Conservation (phyloP, 2,329 filamentous ascomycete genomes). For the Aspergillus brunneoviolaceus region DNA sequence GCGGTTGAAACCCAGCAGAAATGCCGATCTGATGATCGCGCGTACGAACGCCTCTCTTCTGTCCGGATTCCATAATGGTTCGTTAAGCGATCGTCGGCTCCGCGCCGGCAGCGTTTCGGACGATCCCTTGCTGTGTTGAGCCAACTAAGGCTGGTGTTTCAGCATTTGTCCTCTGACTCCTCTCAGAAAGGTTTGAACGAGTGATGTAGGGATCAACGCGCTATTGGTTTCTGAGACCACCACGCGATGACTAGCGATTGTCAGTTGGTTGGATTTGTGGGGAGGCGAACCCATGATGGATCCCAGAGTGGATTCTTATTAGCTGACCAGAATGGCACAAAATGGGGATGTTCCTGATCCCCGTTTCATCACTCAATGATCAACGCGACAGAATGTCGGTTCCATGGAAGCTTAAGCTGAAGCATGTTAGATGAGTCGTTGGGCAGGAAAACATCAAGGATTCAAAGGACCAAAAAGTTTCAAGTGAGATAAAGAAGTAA, state of each 20-base stretch:
- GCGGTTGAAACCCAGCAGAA: slow-evolving; percentile 19
- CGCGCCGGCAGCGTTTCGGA: slow-evolving; percentile 9
- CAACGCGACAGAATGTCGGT: not conserved
- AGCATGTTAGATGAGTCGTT: not conserved
- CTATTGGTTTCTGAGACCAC: slow-evolving; percentile 22
- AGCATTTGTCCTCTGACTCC: slow-evolving; percentile 4
- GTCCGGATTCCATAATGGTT: slow-evolving; percentile 18
- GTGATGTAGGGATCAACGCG: slow-evolving; percentile 21
- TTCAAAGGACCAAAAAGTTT: no score
- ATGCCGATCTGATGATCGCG: slow-evolving; percentile 19
- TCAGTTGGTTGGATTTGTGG: slow-evolving; percentile 2
- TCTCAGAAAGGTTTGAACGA: not conserved
- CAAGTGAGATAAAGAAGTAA: no score
- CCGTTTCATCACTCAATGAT: not conserved
- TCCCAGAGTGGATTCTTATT: not conserved
- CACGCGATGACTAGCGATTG: slow-evolving; percentile 15
- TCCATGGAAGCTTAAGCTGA: not conserved
- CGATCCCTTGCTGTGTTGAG: slow-evolving; percentile 16
- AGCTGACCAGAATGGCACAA: not conserved
- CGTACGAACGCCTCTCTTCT: slow-evolving; percentile 8
- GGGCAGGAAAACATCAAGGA: not conserved
- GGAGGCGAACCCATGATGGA: not conserved
- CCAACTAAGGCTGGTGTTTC: slow-evolving; percentile 2
- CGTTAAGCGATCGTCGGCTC: slow-evolving; percentile 8
- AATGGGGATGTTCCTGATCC: not conserved